Conservation (phyloP, 306 rosid genomes). For the Fragaria vesca region DNA sequence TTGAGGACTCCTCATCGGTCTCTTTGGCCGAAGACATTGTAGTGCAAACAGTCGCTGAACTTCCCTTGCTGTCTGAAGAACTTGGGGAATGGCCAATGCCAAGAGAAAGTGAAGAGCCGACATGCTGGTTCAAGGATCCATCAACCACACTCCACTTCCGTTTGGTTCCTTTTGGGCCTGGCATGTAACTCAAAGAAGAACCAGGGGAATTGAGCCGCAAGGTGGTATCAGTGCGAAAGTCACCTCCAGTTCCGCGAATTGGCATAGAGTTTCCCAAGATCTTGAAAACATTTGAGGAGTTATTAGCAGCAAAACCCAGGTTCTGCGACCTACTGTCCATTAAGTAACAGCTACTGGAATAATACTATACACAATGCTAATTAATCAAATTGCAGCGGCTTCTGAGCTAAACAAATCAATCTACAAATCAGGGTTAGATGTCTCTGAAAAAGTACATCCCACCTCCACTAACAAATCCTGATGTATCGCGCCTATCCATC, state of each 20-base stretch:
- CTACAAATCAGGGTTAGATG: slow-evolving; percentile 61
- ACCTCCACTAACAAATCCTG: slow-evolving; percentile 99
- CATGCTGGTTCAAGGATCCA: slow-evolving; percentile 45
- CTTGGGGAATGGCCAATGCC: slow-evolving; percentile 78
- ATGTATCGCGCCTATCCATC: slow-evolving; percentile 97
- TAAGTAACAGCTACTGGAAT: slow-evolving; percentile 35
- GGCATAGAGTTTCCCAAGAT: slow-evolving; percentile 52
- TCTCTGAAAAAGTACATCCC: slow-evolving; percentile 41
- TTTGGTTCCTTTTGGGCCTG: slow-evolving; percentile 63
- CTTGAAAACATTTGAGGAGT: slow-evolving; percentile 66
- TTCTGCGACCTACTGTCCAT: slow-evolving; percentile 66
- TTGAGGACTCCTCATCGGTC: slow-evolving; percentile 79
- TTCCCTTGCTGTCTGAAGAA: slow-evolving; percentile 90
- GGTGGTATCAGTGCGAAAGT: slow-evolving; percentile 55
- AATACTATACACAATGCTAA: slow-evolving; percentile 37
- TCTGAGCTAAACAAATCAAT: slow-evolving; percentile 38
- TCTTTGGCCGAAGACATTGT: slow-evolving; percentile 86
- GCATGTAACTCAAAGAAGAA: slow-evolving; percentile 41
- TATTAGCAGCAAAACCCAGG: slow-evolving; percentile 55
- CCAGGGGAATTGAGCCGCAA: slow-evolving; percentile 75
- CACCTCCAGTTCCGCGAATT: slow-evolving; percentile 44
- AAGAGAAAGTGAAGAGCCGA: slow-evolving; percentile 69
- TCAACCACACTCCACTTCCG: slow-evolving; percentile 73
- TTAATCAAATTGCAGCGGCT: slow-evolving; percentile 35
- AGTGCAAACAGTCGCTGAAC: slow-evolving; percentile 82